Evolutionary conservation across 2,329 filamentous ascomycete genomes (phyloP), one percentile per base, ranked within the genome.

Genomic region (Pseudopyrenochaeta lycopersici): DNA sequence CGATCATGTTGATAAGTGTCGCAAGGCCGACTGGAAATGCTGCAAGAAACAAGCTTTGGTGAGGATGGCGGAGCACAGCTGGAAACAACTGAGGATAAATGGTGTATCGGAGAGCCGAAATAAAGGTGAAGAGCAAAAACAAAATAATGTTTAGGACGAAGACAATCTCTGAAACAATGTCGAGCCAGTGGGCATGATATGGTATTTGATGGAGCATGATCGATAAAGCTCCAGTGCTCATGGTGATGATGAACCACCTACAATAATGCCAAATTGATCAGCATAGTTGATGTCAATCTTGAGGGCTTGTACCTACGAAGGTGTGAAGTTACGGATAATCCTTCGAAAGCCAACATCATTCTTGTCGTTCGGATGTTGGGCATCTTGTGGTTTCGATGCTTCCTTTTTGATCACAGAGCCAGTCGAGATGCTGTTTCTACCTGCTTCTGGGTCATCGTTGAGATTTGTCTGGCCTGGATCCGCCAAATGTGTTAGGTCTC

Each of bases 11-110:
- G 58, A 90, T 81, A 45, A 90, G 85, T 2, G 87, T 90, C 0
- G 86, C 84, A 51, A 90, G 81, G 0, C 82, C 87, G 86, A 90
- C 90, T 1, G 88, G 87, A 11, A 89, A 80, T 0, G 86, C 88
- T 0, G 76, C 88, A 2, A 91, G 74, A 61, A 91, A 91, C 47
- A 91, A 78, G 2, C 84, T 86, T 66, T 91, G 86, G 0, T 82
- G 82, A 0, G 88, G 87, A 67, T 91, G 85, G 3, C 77, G 76
- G 18, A 91, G 80, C 87, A 91, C 89, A n/a, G 82, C 82, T 0
- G 51, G 67, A 82, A 87, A 91, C 10, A 89, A 85, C 50, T 83
- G 80, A 0, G 88, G 88, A 66, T 88, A 91, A 1, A 90, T 62
- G 0, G 77, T 77, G 64, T 90, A 91, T 6, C 89, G 81, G 1